Evolutionary conservation across 306 rosid species (phyloP), one percentile per base, ranked within the genome.

Genomic region (Acacia crassicarpa): DNA sequence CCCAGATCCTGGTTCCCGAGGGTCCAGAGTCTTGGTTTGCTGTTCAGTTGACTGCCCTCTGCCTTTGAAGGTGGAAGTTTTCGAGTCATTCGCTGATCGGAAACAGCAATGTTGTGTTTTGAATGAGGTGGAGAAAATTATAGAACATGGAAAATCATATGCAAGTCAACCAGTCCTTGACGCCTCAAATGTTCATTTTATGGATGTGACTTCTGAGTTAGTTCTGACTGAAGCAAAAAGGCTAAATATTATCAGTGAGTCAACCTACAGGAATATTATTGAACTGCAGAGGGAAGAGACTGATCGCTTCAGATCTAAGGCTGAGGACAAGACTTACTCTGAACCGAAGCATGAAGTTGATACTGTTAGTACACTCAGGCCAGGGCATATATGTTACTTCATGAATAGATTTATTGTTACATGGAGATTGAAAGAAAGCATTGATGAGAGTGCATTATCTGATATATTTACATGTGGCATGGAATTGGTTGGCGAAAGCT

Each of bases 1-100:
- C 84, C 99, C 98, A 6, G 92, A 91, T 81, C 98, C 99, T 7
- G 92, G 97, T 76, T 93, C 98, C 54, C 89, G 46, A 80, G 98
- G 98, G 79, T 88, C 86, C 80, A 89, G 89, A 88, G 86, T 82
- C 79, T 65, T 95, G 83, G 94, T 92, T 71, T 93, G 92, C 75
- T 85, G 89, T 86, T 92, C 97, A 9, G 91, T 91, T 58, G 87
- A 89, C 71, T 82, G 83, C 81, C 89, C 91, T 79, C 80, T 90
- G 72, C 98, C 99, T 67, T 87, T 78, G 74, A 80, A 81, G 44
- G 78, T 67, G 78, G 96, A 91, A 75, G 32, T 78, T 74, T 86
- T 87, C 16, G 43, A 54, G 83, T 69, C 77, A 15, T 67, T 46
- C 82, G 74, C 88, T 63, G 71, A 63, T 44, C 20, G 67, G 76